Evolutionary conservation across 2,329 filamentous ascomycete species (phyloP).

Genomic region (Aspergillus ibericus): DNA sequence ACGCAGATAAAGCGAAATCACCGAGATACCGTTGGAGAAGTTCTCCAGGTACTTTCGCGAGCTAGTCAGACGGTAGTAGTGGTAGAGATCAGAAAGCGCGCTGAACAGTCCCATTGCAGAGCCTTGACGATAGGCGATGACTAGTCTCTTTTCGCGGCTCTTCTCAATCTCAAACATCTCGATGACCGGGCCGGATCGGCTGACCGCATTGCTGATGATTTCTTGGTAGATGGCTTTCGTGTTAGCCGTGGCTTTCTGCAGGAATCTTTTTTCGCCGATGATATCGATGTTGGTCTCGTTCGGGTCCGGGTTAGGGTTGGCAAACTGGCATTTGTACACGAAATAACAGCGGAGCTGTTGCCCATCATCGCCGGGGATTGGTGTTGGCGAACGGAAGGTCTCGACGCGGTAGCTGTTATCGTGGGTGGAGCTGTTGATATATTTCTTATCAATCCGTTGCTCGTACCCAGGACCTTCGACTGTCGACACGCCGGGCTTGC

Average conservation of each 20-base stretch:
- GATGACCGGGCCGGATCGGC: constrained; percentile 88
- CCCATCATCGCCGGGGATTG: constrained; percentile 71
- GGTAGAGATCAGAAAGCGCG: constrained; percentile 91
- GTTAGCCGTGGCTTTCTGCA: constrained; percentile 93
- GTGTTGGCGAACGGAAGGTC: constrained; percentile 89
- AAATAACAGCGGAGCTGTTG: constrained; percentile 96
- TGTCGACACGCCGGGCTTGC: constrained; percentile 77
- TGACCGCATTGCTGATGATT: constrained; percentile 82
- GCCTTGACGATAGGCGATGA: constrained; percentile 90
- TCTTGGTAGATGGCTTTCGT: constrained; percentile 95
- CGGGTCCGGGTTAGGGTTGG: constrained; percentile 67
- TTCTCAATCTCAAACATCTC: constrained; percentile 96
- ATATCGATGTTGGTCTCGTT: constrained; percentile 86
- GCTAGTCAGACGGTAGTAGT: constrained; percentile 96
- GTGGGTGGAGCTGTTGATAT: constrained; percentile 75
- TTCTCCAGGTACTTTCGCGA: constrained; percentile 98
- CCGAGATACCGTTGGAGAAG: constrained; percentile 96
- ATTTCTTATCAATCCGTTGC: constrained; percentile 90
- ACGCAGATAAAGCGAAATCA: constrained; percentile 92
- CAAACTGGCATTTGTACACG: constrained; percentile 94
- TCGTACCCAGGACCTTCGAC: constrained; percentile 86
- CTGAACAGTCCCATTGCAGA: constrained; percentile 94
- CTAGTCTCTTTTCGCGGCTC: constrained; percentile 86
- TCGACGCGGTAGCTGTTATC: constrained; percentile 85
- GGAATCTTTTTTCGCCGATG: constrained; percentile 89